Conservation (phyloP, 2,329 filamentous ascomycete genomes). For the Penicillium thymicola region DNA sequence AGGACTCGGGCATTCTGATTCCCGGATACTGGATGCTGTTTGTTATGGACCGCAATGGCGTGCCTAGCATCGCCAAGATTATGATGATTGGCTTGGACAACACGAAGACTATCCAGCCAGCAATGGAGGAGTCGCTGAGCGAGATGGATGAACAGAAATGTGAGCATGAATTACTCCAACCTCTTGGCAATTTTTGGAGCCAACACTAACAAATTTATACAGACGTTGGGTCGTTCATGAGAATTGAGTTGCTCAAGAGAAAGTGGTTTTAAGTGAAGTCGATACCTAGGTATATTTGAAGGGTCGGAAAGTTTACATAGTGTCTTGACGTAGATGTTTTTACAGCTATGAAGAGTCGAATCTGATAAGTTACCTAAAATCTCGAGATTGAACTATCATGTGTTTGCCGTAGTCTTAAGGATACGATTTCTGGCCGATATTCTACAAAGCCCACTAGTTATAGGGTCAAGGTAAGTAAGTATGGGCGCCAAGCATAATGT, state of each 20-base stretch:
- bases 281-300: not conserved
- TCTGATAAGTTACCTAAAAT: not conserved
- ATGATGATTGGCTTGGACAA: not conserved
- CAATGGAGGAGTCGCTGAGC: not conserved
- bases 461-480: too few relatives aligned
- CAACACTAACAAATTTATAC: not conserved
- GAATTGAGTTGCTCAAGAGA: constrained; percentile 1
- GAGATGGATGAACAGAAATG: not conserved
- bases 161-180: not conserved
- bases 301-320: not conserved
- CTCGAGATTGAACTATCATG: not conserved
- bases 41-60: constrained; percentile 31
- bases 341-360: not conserved
- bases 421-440: too few relatives aligned
- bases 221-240: not conserved
- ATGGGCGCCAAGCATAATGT: too few relatives aligned
- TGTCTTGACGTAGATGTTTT: not conserved
- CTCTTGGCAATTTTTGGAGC: not conserved
- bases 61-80: constrained; percentile 4
- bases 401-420: not conserved
- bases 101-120: not conserved
- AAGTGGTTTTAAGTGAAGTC: not conserved
- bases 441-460: too few relatives aligned
- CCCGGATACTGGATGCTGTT: constrained; percentile 57
- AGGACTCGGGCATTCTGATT: constrained; percentile 50